A percentile compares a stretch with the other conserved stretches of the same genome.
Conservation (phyloP, 805 yeast genomes). For the Lipomyces starkeyi region DNA sequence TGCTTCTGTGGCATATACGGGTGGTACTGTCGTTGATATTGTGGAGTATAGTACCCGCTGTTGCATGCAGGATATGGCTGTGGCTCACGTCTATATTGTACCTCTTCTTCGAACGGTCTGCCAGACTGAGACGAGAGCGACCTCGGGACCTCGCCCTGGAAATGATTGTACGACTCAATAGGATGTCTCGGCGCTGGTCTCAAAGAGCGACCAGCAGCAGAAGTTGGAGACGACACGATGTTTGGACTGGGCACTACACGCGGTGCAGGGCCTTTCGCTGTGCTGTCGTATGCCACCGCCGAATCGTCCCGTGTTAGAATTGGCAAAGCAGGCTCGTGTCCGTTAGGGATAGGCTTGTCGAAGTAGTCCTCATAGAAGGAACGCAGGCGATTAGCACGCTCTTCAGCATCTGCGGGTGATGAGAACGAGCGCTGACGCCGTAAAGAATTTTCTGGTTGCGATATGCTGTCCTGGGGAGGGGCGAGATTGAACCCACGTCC, state of each 20-base stretch:
- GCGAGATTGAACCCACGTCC: background rate
- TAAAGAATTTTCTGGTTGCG: background rate
- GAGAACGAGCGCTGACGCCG: conserved; percentile 21
- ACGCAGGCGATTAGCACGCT: conserved; percentile 28
- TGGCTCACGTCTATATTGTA: background rate
- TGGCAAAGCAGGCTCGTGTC: conserved; percentile 4
- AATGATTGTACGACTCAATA: background rate
- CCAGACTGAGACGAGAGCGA: conserved; percentile 17
- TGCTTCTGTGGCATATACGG: background rate
- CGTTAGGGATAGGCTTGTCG: conserved; percentile 20
- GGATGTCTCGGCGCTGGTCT: background rate
- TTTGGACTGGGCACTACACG: background rate
- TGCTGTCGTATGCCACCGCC: conserved; percentile 15
- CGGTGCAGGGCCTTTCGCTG: background rate
- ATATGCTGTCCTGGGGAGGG: background rate
- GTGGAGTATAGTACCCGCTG: background rate
- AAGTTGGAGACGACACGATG: background rate
- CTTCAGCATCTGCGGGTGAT: conserved; percentile 28
- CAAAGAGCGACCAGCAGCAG: background rate
- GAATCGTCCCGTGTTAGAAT: conserved; percentile 16
- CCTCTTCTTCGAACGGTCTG: background rate
- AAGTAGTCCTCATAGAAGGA: conserved; percentile 35
- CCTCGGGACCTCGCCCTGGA: conserved; percentile 11
- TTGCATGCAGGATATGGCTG: conserved; percentile 6
- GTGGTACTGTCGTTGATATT: background rate